Base-by-base conservation (phyloP, 2,329 filamentous ascomycete genomes). In the Tolypocladium ophioglossoides region DNA sequence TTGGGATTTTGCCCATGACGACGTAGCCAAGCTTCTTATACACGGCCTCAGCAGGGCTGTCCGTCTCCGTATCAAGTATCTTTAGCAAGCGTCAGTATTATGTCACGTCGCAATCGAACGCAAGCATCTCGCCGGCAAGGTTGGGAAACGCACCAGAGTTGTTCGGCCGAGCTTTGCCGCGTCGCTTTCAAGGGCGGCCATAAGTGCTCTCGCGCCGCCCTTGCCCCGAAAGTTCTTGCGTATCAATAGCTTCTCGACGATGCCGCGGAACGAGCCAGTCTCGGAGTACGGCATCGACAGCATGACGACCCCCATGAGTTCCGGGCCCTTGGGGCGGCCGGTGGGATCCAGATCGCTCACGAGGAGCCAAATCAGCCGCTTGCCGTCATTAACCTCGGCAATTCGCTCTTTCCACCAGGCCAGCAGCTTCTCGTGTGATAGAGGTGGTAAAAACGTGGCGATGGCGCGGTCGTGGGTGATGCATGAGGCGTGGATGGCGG, bases 191-290 rank as follows among this genome's bases (percentile, higher is more conserved):
- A 85, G 58, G n/a, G 72, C 72, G 24, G 55, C 61, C 68, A 85
- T 75, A 59, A 86, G 62, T 22, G 66, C 64, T 57, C 68, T 75
- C 3, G 79, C 80, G 49, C 78, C 75, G 4, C 82, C 81, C 49
- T 69, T 70, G 2, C 72, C 63, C 9, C 82, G 72, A 60, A 75
- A 76, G 48, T 68, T 69, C 14, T 77, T 77, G 56, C 74, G 75
- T 11, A 85, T 72, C 40, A 86, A 69, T 38, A 86, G 69, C 63
- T 82, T 80, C 66, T 85, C 77, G 2, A 86, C 77, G 11, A 66
- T 60, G 3, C 72, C 80, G 34, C 81, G 71, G 58, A 81, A 81
- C 0, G 74, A 72, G 0, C 75, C 79, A 4, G 82, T 85, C 64
- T 86, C 78, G 4, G 71, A 72, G 20, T 68, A 65, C 7, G 79